Percentiles rank a stretch among this genome's conserved stretches.
phyloP scores from a whole-genome alignment of 768 basidiomycete species.

The Boletus sp. region DNA sequence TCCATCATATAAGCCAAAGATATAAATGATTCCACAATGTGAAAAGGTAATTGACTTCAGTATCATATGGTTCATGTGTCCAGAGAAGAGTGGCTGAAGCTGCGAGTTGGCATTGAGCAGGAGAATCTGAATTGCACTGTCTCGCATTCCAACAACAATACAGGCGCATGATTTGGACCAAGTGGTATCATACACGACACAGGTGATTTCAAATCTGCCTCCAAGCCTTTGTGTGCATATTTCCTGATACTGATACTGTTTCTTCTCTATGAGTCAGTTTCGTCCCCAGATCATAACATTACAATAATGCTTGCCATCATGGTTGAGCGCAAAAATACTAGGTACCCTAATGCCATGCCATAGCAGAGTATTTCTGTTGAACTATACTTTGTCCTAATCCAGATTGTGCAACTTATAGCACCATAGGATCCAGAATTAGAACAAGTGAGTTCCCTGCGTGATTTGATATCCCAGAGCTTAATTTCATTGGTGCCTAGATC shows the following conservation, averaged over 20 bases:
- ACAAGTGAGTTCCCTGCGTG: not conserved
- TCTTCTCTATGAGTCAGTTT: not conserved
- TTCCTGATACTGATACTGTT: constrained; percentile 9
- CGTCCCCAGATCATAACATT: not conserved
- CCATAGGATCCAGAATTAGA: not conserved
- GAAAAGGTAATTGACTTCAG: not conserved
- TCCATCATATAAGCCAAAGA: constrained; percentile 9
- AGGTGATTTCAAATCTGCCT: constrained; percentile 8
- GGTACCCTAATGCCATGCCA: constrained; percentile 5
- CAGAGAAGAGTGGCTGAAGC: constrained; percentile 2
- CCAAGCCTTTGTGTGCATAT: constrained; percentile 8
- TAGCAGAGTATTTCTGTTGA: constrained; percentile 8
- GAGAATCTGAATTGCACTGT: not conserved
- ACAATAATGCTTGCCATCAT: constrained; percentile 1
- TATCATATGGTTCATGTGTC: not conserved
- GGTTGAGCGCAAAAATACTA: constrained; percentile 3
- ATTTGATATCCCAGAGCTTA: constrained; percentile 3
- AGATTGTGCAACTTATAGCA: not conserved
- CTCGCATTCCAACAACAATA: constrained; percentile 1
- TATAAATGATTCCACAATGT: not conserved
- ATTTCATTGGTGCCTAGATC: constrained; percentile 1
- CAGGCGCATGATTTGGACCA: not conserved
- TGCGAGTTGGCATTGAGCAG: constrained; percentile 2
- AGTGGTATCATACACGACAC: not conserved
- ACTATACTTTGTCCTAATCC: constrained; percentile 3